Evolutionary conservation across 2,329 filamentous ascomycete species (phyloP), one percentile per base, ranked within the genome.

Genomic region (Trichoderma arundinaceum): DNA sequence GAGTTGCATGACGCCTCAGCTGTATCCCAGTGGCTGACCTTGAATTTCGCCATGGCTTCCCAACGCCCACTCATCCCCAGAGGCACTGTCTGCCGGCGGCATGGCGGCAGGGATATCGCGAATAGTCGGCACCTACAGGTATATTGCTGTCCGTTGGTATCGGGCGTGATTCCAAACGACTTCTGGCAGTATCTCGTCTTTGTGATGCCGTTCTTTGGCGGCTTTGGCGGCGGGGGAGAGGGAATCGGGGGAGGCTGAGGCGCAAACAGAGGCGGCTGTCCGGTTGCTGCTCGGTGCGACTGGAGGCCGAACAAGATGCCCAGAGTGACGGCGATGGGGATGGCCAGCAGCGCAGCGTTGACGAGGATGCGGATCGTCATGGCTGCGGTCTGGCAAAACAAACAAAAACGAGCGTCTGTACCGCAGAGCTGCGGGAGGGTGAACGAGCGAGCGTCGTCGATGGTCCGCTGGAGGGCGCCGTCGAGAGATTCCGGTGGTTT

Each of bases 291-390:
- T 46, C 81, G 78, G 52, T 78, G 74, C n/a, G 76, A 75, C 66
- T 85, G 79, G 41, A 86, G 72, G 9, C 82, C 83, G 41, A 85
- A 73, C 28, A 86, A 74, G 49, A 84, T 74, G 54, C 82, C 83
- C 35, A 85, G 69, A 9, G 82, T 83, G 63, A 79, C 77, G 65
- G 78, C 83, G 65, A 85, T 79, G 44, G 81, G 84, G 66, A 86
- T 74, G 68, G 79, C 79, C 67, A 86, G 70, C 57, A 86, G 78
- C 70, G 76, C 77, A 61, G 81, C 77, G 74, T 83, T 86, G 74
- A 85, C 77, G 66, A 85, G 71, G 72, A 82, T 80, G 68, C 76
- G 72, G 63, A 79, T 68, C 62, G 66, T 67, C 79, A 82, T 81
- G 70, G 69, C 69, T 61, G 57, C 65, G 28, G 38, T 13, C 32